These are phyloP conservation scores for Paecilomyces sp. DNA, from an alignment of 2,329 filamentous ascomycete genomes.

Conservation along the genomic window DNA sequence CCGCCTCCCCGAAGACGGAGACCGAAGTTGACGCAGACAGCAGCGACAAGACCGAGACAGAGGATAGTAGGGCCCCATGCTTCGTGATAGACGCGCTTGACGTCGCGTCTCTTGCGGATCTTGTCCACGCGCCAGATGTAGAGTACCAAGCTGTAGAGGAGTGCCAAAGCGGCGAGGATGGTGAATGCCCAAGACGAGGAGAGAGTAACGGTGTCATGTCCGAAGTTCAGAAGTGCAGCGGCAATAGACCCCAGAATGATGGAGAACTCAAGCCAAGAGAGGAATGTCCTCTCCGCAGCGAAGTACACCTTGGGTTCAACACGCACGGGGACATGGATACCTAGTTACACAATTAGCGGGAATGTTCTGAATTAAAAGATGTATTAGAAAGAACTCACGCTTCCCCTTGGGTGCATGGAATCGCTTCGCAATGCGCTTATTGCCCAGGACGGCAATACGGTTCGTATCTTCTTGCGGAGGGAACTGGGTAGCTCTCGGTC, in stretches of 20 bases:
- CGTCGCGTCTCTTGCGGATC: slow-evolving; percentile 75
- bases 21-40: slow-evolving; percentile 72
- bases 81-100: slow-evolving; percentile 73
- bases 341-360: slow-evolving; percentile 46
- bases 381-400: slow-evolving; percentile 27
- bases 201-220: slow-evolving; percentile 55
- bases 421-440: slow-evolving; percentile 40
- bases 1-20: slow-evolving; percentile 59
- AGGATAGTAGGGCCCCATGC: slow-evolving; percentile 74
- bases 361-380: background rate
- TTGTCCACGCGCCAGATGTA: slow-evolving; percentile 84
- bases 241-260: slow-evolving; percentile 89
- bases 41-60: slow-evolving; percentile 64
- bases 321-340: slow-evolving; percentile 90
- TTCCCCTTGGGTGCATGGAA: slow-evolving; percentile 54
- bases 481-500: slow-evolving; percentile 40
- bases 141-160: slow-evolving; percentile 76
- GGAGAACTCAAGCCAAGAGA: slow-evolving; percentile 95
- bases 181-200: slow-evolving; percentile 73
- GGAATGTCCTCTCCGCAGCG: slow-evolving; percentile 89
- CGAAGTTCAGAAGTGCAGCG: slow-evolving; percentile 76
- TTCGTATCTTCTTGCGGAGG: slow-evolving; percentile 23
- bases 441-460: slow-evolving; percentile 35
- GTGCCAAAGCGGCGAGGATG: slow-evolving; percentile 64
- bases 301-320: slow-evolving; percentile 98